Percentiles rank a stretch among this genome's conserved stretches.
phyloP scores from a whole-genome alignment of 1,284 basidiomycete species.

The Trichosporon inkin region DNA sequence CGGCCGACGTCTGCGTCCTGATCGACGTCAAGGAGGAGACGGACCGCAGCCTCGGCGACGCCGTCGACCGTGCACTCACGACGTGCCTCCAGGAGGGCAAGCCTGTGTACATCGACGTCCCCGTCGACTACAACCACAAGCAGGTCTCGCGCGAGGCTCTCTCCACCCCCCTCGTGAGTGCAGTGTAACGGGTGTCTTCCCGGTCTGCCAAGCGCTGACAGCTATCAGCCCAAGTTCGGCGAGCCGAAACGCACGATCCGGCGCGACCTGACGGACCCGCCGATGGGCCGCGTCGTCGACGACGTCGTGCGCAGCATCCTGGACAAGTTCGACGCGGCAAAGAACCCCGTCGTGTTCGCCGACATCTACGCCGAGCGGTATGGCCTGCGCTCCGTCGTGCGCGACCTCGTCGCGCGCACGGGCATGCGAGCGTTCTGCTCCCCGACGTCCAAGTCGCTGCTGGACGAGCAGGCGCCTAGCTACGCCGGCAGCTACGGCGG shows the following conservation, averaged over 20 bases:
- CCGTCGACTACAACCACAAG: conserved; percentile 72
- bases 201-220: neutral
- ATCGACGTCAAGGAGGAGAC: conserved; percentile 51
- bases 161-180: conserved; percentile 10
- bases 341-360: conserved; percentile 72
- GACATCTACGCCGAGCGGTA: conserved; percentile 85
- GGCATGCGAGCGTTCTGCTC: conserved; percentile 65
- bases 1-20: conserved; percentile 63
- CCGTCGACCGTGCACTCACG: conserved; percentile 72
- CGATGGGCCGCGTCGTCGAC: conserved; percentile 51
- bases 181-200: neutral
- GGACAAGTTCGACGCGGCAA: conserved; percentile 61
- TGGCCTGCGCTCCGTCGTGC: conserved; percentile 64
- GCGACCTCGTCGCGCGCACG: conserved; percentile 65
- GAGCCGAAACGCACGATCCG: neutral
- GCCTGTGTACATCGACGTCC: conserved; percentile 83
- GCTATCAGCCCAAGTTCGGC: conserved; percentile 13
- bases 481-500: conserved; percentile 88
- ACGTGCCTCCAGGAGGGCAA: conserved; percentile 65
- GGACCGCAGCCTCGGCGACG: conserved; percentile 56
- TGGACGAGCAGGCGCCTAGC: conserved; percentile 73
- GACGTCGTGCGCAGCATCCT: conserved; percentile 72
- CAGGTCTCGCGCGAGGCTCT: conserved; percentile 53
- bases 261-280: conserved; percentile 7
- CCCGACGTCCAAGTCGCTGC: conserved; percentile 70